phyloP scores from a whole-genome alignment of 805 yeast species.

The Priceomyces carsonii region DNA sequence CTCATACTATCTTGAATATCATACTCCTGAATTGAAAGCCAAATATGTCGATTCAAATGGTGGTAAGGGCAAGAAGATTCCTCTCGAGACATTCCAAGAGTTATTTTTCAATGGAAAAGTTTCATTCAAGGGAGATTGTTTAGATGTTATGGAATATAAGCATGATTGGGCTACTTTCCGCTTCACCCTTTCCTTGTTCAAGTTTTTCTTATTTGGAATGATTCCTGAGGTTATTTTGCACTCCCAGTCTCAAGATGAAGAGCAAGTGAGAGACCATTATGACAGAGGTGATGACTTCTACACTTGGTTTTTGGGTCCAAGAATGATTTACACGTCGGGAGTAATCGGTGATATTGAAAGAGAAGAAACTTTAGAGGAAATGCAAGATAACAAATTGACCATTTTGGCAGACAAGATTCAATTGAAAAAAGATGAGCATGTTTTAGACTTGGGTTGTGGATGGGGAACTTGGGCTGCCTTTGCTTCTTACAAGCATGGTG shows the following conservation, averaged over 20 bases:
- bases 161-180: constrained; percentile 89
- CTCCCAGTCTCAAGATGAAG: constrained; percentile 92
- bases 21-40: constrained; percentile 64
- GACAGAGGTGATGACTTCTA: constrained; percentile 96
- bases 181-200: constrained; percentile 76
- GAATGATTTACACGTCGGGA: constrained; percentile 93
- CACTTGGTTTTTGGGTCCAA: constrained; percentile 90
- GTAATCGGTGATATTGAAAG: constrained; percentile 66
- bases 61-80: constrained; percentile 73
- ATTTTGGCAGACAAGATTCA: constrained; percentile 85
- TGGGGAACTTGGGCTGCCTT: constrained; percentile 93
- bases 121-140: constrained; percentile 81
- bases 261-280: constrained; percentile 92
- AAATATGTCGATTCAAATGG: constrained; percentile 55
- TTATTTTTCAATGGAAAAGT: constrained; percentile 82
- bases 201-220: constrained; percentile 80
- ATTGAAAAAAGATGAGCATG: constrained; percentile 66
- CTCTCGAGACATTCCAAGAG: constrained; percentile 91
- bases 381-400: constrained; percentile 89
- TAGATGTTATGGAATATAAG: constrained; percentile 81
- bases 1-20: constrained; percentile 79
- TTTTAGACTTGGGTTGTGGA: constrained; percentile 90
- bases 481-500: constrained; percentile 81
- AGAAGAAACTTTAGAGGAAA: constrained; percentile 73
- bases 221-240: constrained; percentile 92